Percentiles rank a stretch among this genome's conserved stretches.
phyloP scores from a whole-genome alignment of 2,329 filamentous ascomycete genomes.

The Penicillium hesseltinei region DNA sequence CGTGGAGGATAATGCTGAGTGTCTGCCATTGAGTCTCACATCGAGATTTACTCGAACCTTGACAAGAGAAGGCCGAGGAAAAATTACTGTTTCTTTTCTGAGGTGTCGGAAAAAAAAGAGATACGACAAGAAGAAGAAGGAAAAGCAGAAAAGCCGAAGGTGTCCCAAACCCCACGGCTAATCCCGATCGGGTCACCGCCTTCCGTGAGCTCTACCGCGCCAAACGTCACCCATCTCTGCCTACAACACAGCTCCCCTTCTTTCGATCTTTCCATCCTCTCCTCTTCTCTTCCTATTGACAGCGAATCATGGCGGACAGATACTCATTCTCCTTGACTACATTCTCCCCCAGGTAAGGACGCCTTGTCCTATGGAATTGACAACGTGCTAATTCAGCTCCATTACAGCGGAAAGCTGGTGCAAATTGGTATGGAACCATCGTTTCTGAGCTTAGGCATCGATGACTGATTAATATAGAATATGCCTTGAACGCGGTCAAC shows the following conservation, averaged over 20 bases:
- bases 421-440: slow-evolving; percentile 72
- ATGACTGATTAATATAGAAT: slow-evolving; percentile 62
- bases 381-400: slow-evolving; percentile 45
- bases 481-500: slow-evolving; percentile 98
- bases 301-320: slow-evolving; percentile 78
- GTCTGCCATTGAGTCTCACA: slow-evolving; percentile 18
- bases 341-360: slow-evolving; percentile 83
- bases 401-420: slow-evolving; percentile 87
- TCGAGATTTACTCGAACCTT: slow-evolving; percentile 4
- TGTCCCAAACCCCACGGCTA: slow-evolving; percentile 10
- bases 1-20: slow-evolving; percentile 64
- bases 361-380: slow-evolving; percentile 15
- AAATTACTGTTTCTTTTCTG: slow-evolving; percentile 23
- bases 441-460: neutral
- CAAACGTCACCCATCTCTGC: slow-evolving; percentile 33
- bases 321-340: slow-evolving; percentile 99
- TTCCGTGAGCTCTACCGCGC: slow-evolving; percentile 26
- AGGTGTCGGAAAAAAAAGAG: neutral
- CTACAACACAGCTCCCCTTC: slow-evolving; percentile 23
- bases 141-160: slow-evolving; percentile 17
- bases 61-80: neutral
- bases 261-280: slow-evolving; percentile 16
- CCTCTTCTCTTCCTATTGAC: slow-evolving; percentile 15
- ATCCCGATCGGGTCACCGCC: slow-evolving; percentile 22
- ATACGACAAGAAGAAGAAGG: slow-evolving; percentile 4